Percentiles rank a stretch among this genome's conserved stretches.
Conservation (phyloP, 2,329 filamentous ascomycete species). For the Aspergillus aculeatus region DNA sequence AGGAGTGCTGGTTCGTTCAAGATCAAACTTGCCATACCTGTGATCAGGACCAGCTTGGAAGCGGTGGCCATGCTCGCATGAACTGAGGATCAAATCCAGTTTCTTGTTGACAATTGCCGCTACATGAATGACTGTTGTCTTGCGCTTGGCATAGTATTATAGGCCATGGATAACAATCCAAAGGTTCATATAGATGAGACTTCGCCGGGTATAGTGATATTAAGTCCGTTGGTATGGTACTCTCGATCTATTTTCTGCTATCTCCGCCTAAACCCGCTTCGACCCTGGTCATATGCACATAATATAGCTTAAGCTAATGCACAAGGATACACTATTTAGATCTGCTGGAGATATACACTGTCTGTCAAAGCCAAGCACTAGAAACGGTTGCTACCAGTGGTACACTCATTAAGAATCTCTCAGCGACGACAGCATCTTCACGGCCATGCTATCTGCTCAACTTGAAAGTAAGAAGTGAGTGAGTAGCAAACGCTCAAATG, state of each 20-base stretch:
- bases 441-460: too few relatives aligned
- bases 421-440: too few relatives aligned
- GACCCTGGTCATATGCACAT: too few relatives aligned
- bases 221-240: background rate
- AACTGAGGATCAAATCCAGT: background rate
- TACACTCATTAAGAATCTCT: too few relatives aligned
- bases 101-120: background rate
- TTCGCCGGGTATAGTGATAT: background rate
- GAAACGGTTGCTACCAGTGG: too few relatives aligned
- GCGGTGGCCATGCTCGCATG: background rate
- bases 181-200: background rate
- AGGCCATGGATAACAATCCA: background rate
- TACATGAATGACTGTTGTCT: background rate
- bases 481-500: too few relatives aligned
- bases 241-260: background rate
- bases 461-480: too few relatives aligned
- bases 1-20: background rate
- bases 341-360: too few relatives aligned
- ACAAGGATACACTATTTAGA: background rate
- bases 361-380: too few relatives aligned
- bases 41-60: constrained; percentile 1
- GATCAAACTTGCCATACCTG: background rate
- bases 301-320: background rate
- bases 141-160: background rate
- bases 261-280: background rate